These are phyloP conservation scores for Aleurites moluccanus DNA, from an alignment of 441 rosid species.

Conservation along the genomic window DNA sequence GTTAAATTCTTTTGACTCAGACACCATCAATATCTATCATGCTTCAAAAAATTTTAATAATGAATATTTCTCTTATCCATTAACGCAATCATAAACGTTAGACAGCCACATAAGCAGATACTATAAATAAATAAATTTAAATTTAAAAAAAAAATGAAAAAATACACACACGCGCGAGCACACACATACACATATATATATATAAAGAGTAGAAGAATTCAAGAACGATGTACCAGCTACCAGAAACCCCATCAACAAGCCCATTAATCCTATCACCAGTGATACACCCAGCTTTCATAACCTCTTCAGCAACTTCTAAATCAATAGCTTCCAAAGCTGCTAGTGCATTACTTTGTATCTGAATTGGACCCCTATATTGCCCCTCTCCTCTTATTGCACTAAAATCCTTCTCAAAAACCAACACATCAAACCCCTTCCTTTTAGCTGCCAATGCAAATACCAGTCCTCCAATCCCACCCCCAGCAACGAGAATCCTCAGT, in stretches of 20 bases:
- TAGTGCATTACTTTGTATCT: slow-evolving; percentile 86
- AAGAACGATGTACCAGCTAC: slow-evolving; percentile 62
- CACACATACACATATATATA: too few species aligned
- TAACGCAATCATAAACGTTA: not conserved
- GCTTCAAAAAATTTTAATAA: not conserved
- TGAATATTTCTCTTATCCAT: not conserved
- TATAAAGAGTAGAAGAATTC: not conserved
- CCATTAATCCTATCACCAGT: slow-evolving; percentile 96
- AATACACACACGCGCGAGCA: too few species aligned
- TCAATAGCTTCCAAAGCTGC: slow-evolving; percentile 96
- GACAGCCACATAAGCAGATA: not conserved
- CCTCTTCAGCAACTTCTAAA: slow-evolving; percentile 71
- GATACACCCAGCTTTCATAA: slow-evolving; percentile 78
- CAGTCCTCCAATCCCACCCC: slow-evolving; percentile 89
- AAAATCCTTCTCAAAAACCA: slow-evolving; percentile 83
- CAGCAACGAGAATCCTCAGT: slow-evolving; percentile 68
- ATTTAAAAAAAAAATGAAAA: not conserved
- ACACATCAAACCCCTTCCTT: slow-evolving; percentile 78
- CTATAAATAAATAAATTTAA: not conserved
- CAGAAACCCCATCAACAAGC: slow-evolving; percentile 89
- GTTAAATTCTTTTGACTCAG: not conserved
- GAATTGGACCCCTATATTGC: slow-evolving; percentile 91
- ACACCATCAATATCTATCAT: not conserved
- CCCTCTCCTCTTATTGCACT: slow-evolving; percentile 96
- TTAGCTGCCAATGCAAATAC: slow-evolving; percentile 87